Percentiles rank a stretch among this genome's conserved stretches.
Evolutionary conservation across 2,329 filamentous ascomycete species (phyloP).

Genomic region (Stagonosporopsis rhizophila): DNA sequence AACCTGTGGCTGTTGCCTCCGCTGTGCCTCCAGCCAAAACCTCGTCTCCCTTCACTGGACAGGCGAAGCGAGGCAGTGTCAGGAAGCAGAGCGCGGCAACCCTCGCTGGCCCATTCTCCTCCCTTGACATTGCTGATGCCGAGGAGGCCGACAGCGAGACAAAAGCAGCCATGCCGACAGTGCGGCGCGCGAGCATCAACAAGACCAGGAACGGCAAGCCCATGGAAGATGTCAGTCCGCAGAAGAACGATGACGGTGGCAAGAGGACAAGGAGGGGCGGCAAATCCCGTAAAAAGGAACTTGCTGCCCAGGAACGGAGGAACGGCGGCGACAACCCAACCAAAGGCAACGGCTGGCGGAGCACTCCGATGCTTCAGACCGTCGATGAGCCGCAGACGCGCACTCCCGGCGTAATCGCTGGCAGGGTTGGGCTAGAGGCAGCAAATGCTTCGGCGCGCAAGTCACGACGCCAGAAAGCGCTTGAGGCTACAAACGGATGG

Average conservation of each 20-base stretch:
- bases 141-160: constrained; percentile 48
- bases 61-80: constrained; percentile 36
- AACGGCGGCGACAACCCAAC: constrained; percentile 45
- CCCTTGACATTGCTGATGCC: constrained; percentile 50
- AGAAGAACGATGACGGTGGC: constrained; percentile 48
- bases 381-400: constrained; percentile 50
- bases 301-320: constrained; percentile 51
- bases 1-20: constrained; percentile 45
- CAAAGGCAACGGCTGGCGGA: constrained; percentile 71
- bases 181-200: constrained; percentile 48
- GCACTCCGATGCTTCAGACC: constrained; percentile 72
- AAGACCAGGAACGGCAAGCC: constrained; percentile 52
- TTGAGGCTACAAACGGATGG: constrained; percentile 79
- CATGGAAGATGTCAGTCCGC: constrained; percentile 44
- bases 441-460: constrained; percentile 50
- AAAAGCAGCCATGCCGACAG: constrained; percentile 30
- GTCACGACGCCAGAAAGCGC: constrained; percentile 57
- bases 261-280: constrained; percentile 56
- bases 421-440: constrained; percentile 47
- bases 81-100: constrained; percentile 50
- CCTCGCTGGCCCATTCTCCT: constrained; percentile 50
- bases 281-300: constrained; percentile 55
- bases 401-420: constrained; percentile 49
- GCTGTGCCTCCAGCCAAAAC: constrained; percentile 46
- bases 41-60: constrained; percentile 48